Conservation (phyloP, 305 asterid genomes). For the Solanum hybrid region DNA sequence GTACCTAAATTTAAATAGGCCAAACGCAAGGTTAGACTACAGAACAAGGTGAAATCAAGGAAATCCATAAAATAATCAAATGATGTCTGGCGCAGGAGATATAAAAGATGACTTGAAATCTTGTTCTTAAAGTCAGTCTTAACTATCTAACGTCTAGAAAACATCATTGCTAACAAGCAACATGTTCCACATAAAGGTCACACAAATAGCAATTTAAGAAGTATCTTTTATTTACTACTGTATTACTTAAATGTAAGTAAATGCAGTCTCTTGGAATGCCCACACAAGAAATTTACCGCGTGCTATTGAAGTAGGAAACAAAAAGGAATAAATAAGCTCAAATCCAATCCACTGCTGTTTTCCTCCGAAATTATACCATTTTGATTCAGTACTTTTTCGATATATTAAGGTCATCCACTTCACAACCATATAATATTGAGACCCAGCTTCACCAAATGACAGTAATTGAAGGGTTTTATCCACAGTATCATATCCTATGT, state of each 20-base stretch:
- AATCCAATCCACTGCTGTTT: neutral
- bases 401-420: neutral
- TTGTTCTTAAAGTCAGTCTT: neutral
- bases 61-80: neutral
- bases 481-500: neutral
- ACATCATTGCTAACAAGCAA: neutral
- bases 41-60: neutral
- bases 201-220: neutral
- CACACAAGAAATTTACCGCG: neutral
- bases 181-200: neutral
- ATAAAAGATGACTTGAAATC: neutral
- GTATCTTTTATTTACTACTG: neutral
- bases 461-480: neutral
- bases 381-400: neutral
- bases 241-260: neutral
- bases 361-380: neutral
- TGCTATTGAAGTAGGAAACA: neutral
- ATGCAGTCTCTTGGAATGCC: neutral
- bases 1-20: slow-evolving; percentile 5
- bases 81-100: neutral
- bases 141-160: neutral
- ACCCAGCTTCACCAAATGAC: neutral
- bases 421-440: neutral
- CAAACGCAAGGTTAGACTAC: neutral
- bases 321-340: neutral